These are phyloP conservation scores for Mortierella sp. DNA, from an alignment of 371 early-diverging fungal genomes.

Conservation along the genomic window DNA sequence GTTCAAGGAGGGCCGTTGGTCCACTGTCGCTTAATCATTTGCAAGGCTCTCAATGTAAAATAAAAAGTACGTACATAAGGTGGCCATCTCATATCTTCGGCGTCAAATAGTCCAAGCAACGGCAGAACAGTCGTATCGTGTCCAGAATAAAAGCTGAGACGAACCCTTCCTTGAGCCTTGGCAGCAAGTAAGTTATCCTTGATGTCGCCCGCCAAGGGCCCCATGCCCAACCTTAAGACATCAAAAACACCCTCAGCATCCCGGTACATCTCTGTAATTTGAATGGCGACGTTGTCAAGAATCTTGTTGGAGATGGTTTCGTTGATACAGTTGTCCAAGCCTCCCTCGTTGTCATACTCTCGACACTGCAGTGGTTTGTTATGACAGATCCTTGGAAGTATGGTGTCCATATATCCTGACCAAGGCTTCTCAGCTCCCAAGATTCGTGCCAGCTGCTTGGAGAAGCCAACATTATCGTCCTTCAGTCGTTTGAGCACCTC, in stretches of 20 bases:
- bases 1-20: neutral
- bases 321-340: slow-evolving; percentile 57
- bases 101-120: slow-evolving; percentile 61
- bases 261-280: slow-evolving; percentile 58
- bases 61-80: slow-evolving; percentile 61
- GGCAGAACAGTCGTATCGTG: slow-evolving; percentile 69
- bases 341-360: neutral
- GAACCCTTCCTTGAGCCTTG: slow-evolving; percentile 42
- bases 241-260: slow-evolving; percentile 60
- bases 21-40: neutral
- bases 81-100: slow-evolving; percentile 68
- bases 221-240: slow-evolving; percentile 59
- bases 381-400: slow-evolving; percentile 68
- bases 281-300: slow-evolving; percentile 55
- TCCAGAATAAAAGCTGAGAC: slow-evolving; percentile 66
- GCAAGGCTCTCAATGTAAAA: no score
- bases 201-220: slow-evolving; percentile 66
- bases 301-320: slow-evolving; percentile 41
- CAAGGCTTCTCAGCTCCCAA: slow-evolving; percentile 41
- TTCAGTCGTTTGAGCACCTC: slow-evolving; percentile 27
- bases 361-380: slow-evolving; percentile 61
- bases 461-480: slow-evolving; percentile 44
- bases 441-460: slow-evolving; percentile 54
- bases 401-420: slow-evolving; percentile 64
- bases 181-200: slow-evolving; percentile 59